Conservation (phyloP, 345 rosid genomes). For the rapeseed (Brassica napus) region DNA sequence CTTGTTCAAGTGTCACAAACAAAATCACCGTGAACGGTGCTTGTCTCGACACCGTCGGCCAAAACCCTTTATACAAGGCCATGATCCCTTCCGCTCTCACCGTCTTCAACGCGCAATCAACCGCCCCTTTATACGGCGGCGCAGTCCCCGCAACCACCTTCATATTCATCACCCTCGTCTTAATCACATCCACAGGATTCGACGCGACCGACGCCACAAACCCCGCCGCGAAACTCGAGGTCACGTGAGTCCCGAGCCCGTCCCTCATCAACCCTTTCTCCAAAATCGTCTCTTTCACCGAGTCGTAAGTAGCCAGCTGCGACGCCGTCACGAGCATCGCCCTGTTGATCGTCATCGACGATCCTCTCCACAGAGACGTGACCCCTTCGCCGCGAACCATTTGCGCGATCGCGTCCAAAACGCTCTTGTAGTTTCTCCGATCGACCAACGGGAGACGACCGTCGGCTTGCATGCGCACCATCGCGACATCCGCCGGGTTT, state of each 20-base stretch:
- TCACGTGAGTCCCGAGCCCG: conserved; percentile 73
- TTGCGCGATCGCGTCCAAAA: conserved; percentile 64
- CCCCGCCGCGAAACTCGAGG: conserved; percentile 83
- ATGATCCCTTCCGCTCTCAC: conserved; percentile 73
- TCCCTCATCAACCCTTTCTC: conserved; percentile 54
- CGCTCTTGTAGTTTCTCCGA: conserved; percentile 81
- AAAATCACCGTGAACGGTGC: conserved; percentile 85
- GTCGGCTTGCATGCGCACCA: conserved; percentile 96
- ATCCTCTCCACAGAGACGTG: conserved; percentile 79
- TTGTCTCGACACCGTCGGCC: conserved; percentile 79
- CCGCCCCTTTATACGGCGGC: conserved; percentile 72
- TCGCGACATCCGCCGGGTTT: conserved; percentile 89
- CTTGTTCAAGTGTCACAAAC: conserved; percentile 82
- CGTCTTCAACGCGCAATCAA: conserved; percentile 77
- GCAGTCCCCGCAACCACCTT: conserved; percentile 61
- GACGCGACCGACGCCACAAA: conserved; percentile 78
- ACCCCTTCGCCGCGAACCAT: conserved; percentile 78
- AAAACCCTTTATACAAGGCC: conserved; percentile 81
- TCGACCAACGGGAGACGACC: conserved; percentile 66
- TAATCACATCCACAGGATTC: conserved; percentile 87
- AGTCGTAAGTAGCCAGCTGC: conserved; percentile 81
- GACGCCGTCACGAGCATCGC: conserved; percentile 90
- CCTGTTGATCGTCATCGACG: conserved; percentile 75
- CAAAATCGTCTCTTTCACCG: conserved; percentile 69
- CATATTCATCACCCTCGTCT: conserved; percentile 43